Evolutionary conservation across 1,284 basidiomycete genomes (phyloP).

Genomic region (Sporisorium iseilematis-ciliati): DNA sequence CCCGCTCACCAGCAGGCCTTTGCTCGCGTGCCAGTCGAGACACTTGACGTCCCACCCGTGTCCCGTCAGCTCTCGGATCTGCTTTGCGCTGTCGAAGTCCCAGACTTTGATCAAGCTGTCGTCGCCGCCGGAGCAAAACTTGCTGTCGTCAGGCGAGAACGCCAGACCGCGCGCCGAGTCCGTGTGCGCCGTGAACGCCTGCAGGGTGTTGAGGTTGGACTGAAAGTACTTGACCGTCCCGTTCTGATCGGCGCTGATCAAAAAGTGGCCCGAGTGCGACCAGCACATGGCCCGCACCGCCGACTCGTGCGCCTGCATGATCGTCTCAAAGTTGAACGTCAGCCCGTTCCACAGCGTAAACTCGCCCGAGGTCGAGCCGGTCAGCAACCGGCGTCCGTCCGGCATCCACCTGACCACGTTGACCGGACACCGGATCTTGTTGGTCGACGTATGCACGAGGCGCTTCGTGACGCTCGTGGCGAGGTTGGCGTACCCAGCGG

Average conservation of each 20-base stretch:
- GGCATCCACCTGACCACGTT: constrained; percentile 97
- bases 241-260: constrained; percentile 91
- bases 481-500: constrained; percentile 87
- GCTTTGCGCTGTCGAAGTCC: constrained; percentile 86
- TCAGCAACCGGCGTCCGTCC: constrained; percentile 89
- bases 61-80: constrained; percentile 78
- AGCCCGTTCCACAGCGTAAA: constrained; percentile 99
- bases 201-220: constrained; percentile 97
- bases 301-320: constrained; percentile 95
- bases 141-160: constrained; percentile 89
- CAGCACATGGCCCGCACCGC: constrained; percentile 91
- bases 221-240: constrained; percentile 99
- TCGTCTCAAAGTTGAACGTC: constrained; percentile 99
- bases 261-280: constrained; percentile 88
- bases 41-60: constrained; percentile 99
- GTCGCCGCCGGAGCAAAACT: constrained; percentile 94
- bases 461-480: constrained; percentile 93
- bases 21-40: constrained; percentile 97
- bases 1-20: constrained; percentile 91
- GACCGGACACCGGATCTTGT: constrained; percentile 96
- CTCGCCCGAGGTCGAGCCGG: constrained; percentile 95
- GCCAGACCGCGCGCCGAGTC: constrained; percentile 84
- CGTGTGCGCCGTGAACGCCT: constrained; percentile 85
- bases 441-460: constrained; percentile 97
- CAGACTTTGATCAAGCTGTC: constrained; percentile 94